A percentile compares a stretch with the other conserved stretches of the same genome.
These are phyloP conservation scores for Ustilago cynodontis DNA, from an alignment of 1,284 basidiomycete genomes.

Conservation along the genomic window DNA sequence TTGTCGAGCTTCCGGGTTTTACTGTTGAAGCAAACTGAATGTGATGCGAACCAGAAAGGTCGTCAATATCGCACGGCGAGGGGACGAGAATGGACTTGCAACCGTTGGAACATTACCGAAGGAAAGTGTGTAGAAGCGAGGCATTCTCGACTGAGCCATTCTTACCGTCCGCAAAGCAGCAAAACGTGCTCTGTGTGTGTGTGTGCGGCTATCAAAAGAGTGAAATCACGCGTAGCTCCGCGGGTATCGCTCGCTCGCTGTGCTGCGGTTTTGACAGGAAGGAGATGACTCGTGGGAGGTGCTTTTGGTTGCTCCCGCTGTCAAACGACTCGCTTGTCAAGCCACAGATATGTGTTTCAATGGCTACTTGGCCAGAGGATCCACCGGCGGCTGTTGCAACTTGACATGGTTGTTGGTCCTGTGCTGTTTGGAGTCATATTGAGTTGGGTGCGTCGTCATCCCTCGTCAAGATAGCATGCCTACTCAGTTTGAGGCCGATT, in stretches of 20 bases:
- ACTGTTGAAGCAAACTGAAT: too few species aligned
- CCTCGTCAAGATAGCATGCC: not conserved
- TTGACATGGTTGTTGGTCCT: too few species aligned
- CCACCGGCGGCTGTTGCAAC: not conserved
- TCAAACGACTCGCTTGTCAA: not conserved
- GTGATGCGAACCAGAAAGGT: too few species aligned
- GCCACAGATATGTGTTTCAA: slow-evolving; percentile 2
- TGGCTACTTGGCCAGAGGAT: not conserved
- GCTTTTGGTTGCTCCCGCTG: not conserved
- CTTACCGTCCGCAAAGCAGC: too few species aligned
- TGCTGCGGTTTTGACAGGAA: slow-evolving; percentile 15
- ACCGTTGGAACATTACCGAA: too few species aligned
- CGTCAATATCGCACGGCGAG: too few species aligned
- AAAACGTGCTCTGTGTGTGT: too few species aligned
- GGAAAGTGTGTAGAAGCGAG: too few species aligned
- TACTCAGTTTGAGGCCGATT: not conserved
- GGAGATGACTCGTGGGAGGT: slow-evolving; percentile 1
- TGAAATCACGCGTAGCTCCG: slow-evolving; percentile 8
- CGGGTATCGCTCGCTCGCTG: slow-evolving; percentile 6
- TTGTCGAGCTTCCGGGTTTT: too few species aligned
- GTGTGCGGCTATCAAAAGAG: not conserved
- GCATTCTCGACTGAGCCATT: too few species aligned
- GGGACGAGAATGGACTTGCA: too few species aligned
- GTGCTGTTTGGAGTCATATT: not conserved
- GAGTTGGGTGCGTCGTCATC: too few species aligned